Conservation (phyloP, 1,284 basidiomycete genomes). For the Sanghuangporus weigelae region DNA sequence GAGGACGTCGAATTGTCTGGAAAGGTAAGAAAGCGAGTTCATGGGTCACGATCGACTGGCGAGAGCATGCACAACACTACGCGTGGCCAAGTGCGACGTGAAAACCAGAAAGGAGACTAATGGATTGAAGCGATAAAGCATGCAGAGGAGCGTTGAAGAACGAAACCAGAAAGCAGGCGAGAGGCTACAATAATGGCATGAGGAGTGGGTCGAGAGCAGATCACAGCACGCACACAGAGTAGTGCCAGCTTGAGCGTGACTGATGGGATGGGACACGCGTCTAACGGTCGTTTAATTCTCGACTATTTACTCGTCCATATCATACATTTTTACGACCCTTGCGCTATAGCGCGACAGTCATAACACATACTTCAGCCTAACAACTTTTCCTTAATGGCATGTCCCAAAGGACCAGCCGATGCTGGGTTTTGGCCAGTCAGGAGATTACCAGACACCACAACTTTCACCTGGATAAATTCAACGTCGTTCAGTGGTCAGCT, state of each 20-base stretch:
- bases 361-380: not conserved
- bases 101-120: constrained; percentile 1
- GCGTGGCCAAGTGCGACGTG: not conserved
- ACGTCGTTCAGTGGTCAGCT: not conserved
- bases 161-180: not conserved
- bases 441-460: constrained; percentile 42
- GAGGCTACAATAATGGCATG: not conserved
- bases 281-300: not conserved
- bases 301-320: not conserved
- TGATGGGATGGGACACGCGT: not conserved
- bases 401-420: constrained; percentile 46
- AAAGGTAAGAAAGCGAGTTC: constrained; percentile 68
- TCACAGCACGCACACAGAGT: not conserved
- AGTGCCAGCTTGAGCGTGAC: not conserved
- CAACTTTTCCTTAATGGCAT: constrained; percentile 39
- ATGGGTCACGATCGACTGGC: constrained; percentile 29
- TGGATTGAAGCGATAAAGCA: not conserved
- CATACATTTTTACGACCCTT: not conserved
- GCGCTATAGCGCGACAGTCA: not conserved
- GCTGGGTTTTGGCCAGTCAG: constrained; percentile 74
- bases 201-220: not conserved
- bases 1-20: constrained; percentile 63
- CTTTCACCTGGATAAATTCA: constrained; percentile 30
- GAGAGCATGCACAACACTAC: not conserved
- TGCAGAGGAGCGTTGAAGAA: not conserved